Base-by-base conservation (phyloP, 139 green algal genomes). In the Nannochloris sp. region DNA sequence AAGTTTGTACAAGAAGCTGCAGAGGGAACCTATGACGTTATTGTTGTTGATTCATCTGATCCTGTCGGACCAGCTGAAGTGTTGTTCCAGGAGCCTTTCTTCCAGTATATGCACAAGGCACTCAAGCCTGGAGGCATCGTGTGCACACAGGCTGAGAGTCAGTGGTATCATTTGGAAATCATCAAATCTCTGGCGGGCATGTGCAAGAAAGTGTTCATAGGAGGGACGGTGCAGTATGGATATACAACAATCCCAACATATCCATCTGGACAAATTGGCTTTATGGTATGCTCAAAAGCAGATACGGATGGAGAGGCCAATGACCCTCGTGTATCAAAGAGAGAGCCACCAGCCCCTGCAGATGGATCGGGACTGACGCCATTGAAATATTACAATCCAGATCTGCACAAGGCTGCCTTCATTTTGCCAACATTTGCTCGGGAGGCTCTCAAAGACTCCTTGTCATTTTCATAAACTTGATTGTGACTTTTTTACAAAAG, bases 11-110 rank as follows among this genome's bases (percentile, higher is more conserved):
- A 77, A 68, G 85, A 95, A 4, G 77, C 78, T 4, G 58, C 54
- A 0, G 77, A 86, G 50, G 81, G 73, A 44, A 82, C 61, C 21
- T 98, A 96, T 68, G 94, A 99, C 71, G 80, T 85, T 34, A 97
- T 99, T 75, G 92, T 99, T 49, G 93, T 99, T 4, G 94, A 99
- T 76, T 95, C 85, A 15, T 96, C 89, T 19, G 92, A 98, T 69
- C 92, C 92, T 21, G 85, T 98, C 36, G 92, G 92, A 16, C 91
- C 91, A 19, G 91, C 91, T n/a, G 84, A 93, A 69, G 88, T 95
- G 44, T 79, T 97, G 44, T 96, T 90, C 68, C 71, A 95, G 56
- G 78, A 86, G 85, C 83, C 88, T 4, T 99, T 99, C 78, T 99
- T 96, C 69, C 81, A 91, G 62, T 81, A 77, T 9, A 92, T 97